Evolutionary conservation across 2,329 filamentous ascomycete genomes (phyloP).

Genomic region (Colletotrichum zoysiae): DNA sequence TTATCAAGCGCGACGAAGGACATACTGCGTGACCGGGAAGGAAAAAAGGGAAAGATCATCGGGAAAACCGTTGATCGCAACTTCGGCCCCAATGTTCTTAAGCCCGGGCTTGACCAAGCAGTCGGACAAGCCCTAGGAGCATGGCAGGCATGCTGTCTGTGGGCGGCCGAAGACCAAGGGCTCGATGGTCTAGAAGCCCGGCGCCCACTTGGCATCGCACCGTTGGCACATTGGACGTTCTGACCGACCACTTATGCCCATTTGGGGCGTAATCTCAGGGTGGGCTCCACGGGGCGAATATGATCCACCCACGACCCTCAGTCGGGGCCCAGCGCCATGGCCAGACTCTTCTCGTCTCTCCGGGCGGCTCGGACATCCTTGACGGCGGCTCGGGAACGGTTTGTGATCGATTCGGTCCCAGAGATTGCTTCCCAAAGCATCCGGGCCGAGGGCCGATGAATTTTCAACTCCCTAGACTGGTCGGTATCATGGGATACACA

Average conservation of each 20-base stretch:
- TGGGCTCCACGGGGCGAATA: slow-evolving; percentile 16
- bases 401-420: background rate
- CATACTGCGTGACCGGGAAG: background rate
- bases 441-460: slow-evolving; percentile 16
- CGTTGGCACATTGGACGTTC: background rate
- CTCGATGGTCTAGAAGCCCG: slow-evolving; percentile 9
- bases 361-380: slow-evolving; percentile 11
- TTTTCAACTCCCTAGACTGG: slow-evolving; percentile 17
- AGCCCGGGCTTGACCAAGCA: background rate
- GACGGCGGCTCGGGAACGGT: slow-evolving; percentile 2
- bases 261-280: slow-evolving; percentile 35
- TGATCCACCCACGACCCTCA: slow-evolving; percentile 24
- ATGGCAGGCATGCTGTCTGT: slow-evolving; percentile 1
- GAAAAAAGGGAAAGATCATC: background rate
- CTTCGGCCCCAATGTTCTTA: background rate
- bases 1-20: background rate
- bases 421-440: slow-evolving; percentile 22
- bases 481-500: background rate
- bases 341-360: slow-evolving; percentile 16
- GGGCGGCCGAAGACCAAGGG: slow-evolving; percentile 6
- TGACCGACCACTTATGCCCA: slow-evolving; percentile 15
- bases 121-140: background rate
- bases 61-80: background rate
- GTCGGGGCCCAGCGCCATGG: slow-evolving; percentile 2
- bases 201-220: slow-evolving; percentile 9